Base-by-base conservation (phyloP, 768 basidiomycete genomes). In the Pisolithus tinctorius region DNA sequence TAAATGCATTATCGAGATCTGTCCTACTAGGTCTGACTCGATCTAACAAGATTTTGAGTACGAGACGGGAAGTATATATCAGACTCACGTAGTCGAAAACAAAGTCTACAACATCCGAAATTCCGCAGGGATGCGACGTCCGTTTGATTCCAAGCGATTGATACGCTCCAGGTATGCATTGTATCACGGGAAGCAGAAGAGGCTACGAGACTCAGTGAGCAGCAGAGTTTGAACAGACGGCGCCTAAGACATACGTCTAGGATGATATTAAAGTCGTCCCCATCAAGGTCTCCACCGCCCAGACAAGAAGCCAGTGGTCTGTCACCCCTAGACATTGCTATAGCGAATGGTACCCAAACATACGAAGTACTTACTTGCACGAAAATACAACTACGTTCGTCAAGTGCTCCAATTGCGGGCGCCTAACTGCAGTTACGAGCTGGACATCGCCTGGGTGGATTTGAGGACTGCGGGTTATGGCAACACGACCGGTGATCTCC, bases 251-350 rank as follows among this genome's bases (percentile, higher is more conserved):
- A 56, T 37, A 75, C 74, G 49, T 75, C 69, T 36, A 71, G 62
- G 43, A 76, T 73, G n/a, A 78, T 38, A 58, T 76, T 77, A 49
- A 75, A 80, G 20, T 74, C 71, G 48, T 79, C 77, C 4, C 77
- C 78, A 55, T 80, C 78, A 43, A 79, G 62, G 61, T 80, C 78
- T 7, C 79, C 79, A 23, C 78, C 79, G 26, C 78, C 78, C 14
- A 80, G 70, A 52, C 68, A 70, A 10, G 74, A 75, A 1, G 77
- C 71, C 11, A 80, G 53, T 16, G 74, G 63, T 48, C 77, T 69
- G 36, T 65, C 36, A 8, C 77, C 77, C 67, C 71, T 73, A 45
- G 20, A 50, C 39, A 49, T 37, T 25, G 17, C 31, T 1, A 54
- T 45, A 51, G 49, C 14, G 47, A 41, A 46, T 46, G 41, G 46